These are phyloP conservation scores for Dendrocalamus sinicus DNA, from an alignment of 176 grass and related monocot genomes.

Conservation along the genomic window DNA sequence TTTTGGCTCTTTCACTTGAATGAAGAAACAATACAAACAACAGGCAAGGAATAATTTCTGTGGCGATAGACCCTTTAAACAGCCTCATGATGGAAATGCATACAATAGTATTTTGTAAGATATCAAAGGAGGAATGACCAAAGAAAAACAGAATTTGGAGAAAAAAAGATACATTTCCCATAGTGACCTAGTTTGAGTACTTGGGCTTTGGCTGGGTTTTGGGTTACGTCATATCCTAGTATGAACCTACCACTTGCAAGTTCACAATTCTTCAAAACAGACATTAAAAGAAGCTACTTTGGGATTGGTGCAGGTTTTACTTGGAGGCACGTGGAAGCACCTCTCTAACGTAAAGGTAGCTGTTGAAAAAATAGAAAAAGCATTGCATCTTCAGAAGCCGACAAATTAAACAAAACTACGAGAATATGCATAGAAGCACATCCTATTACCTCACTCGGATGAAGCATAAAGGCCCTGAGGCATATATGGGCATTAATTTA, in stretches of 20 bases:
- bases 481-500: constrained; percentile 26
- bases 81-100: background rate
- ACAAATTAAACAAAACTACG: constrained; percentile 16
- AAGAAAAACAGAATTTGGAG: background rate
- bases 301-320: background rate
- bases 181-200: background rate
- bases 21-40: background rate
- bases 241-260: background rate
- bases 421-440: background rate
- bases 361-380: background rate
- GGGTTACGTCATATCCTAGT: background rate
- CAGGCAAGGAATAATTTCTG: constrained; percentile 3
- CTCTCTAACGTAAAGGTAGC: background rate
- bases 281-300: background rate
- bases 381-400: constrained; percentile 13
- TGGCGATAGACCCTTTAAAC: background rate
- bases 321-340: background rate
- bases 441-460: background rate
- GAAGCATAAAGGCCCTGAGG: background rate
- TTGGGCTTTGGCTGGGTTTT: background rate
- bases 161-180: background rate
- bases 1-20: background rate
- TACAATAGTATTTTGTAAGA: background rate
- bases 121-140: background rate
- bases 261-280: background rate